These are phyloP conservation scores for Colletotrichum tabaci DNA, from an alignment of 2,329 filamentous ascomycete species.

Conservation along the genomic window DNA sequence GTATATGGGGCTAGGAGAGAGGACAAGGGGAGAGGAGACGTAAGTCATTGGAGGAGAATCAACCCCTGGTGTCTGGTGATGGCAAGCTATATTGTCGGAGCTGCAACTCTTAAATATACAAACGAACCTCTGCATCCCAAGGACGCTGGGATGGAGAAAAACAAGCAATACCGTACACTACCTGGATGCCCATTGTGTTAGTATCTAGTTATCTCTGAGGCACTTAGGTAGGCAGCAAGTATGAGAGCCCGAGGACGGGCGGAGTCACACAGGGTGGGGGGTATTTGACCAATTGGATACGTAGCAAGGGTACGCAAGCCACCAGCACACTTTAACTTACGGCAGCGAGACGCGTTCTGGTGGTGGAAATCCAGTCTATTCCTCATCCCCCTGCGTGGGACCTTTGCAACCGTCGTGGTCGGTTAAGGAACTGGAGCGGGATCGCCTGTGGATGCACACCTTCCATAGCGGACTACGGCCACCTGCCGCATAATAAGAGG, in stretches of 20 bases:
- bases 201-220: no score
- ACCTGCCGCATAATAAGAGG: conserved; percentile 2
- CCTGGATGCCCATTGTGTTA: no score
- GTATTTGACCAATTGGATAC: conserved; percentile 27
- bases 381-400: neutral
- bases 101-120: conserved; percentile 20
- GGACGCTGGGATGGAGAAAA: neutral
- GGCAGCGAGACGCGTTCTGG: conserved; percentile 26
- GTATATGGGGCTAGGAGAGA: conserved; percentile 25
- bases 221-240: neutral
- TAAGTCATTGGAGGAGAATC: conserved; percentile 27
- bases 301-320: conserved; percentile 25
- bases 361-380: neutral
- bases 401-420: neutral
- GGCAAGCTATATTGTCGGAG: neutral
- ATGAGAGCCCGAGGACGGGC: conserved; percentile 3
- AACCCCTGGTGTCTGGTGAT: neutral
- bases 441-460: conserved; percentile 22
- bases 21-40: neutral
- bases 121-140: neutral
- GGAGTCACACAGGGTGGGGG: conserved; percentile 14
- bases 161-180: neutral
- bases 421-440: conserved; percentile 20
- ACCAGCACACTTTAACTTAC: conserved; percentile 24
- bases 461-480: conserved; percentile 8